Conservation (phyloP, 352 stramenopile species). For the Chrysophaeum taylorii region DNA sequence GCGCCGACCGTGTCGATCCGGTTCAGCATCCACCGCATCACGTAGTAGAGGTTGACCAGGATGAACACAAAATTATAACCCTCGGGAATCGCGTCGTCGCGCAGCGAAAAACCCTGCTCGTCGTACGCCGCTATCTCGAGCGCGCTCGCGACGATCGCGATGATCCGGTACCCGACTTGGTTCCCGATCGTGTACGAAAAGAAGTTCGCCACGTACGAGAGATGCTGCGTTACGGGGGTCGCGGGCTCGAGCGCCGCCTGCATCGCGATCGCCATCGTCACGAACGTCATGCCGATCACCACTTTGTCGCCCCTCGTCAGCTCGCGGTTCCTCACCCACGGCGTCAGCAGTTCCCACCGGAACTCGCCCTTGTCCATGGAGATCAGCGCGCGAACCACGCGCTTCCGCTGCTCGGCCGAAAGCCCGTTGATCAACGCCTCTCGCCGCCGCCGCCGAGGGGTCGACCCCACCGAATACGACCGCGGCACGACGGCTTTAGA, state of each 20-base stretch:
- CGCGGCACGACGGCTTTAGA: too few relatives aligned
- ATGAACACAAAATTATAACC: slow-evolving; percentile 2
- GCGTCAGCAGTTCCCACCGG: slow-evolving; percentile 10
- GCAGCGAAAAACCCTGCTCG: background rate
- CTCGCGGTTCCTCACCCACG: background rate
- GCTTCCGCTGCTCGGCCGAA: too few relatives aligned
- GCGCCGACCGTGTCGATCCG: background rate
- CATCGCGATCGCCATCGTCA: background rate
- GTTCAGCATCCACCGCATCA: background rate
- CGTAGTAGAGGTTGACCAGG: slow-evolving; percentile 6
- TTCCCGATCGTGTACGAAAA: slow-evolving; percentile 1
- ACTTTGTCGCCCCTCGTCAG: background rate
- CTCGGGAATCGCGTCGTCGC: background rate
- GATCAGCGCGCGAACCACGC: background rate
- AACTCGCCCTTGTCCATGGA: slow-evolving; percentile 1
- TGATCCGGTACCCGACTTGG: background rate
- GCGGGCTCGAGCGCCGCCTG: background rate
- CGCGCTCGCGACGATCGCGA: background rate
- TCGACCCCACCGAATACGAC: too few relatives aligned
- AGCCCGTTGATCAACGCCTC: too few relatives aligned
- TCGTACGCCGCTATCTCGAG: slow-evolving; percentile 4
- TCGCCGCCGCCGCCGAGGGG: too few relatives aligned
- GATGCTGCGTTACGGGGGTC: background rate
- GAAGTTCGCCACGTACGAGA: slow-evolving; percentile 5
- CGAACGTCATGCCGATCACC: background rate